phyloP scores from a whole-genome alignment of 2,329 filamentous ascomycete genomes.

The Microdochium paspali region DNA sequence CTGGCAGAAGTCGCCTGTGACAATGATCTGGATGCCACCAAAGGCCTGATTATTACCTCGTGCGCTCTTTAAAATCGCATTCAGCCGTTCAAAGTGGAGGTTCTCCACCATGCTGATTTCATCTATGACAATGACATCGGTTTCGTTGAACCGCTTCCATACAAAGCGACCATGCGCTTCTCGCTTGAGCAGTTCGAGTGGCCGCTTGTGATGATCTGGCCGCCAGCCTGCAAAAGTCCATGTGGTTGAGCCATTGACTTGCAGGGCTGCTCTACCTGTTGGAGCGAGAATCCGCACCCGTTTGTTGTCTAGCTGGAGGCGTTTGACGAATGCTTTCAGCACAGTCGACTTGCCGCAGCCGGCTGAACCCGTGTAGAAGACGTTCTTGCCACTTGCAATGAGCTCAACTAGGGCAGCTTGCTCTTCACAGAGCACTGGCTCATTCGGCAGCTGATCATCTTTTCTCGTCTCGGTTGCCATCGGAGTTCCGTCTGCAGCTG shows the following conservation, averaged over 20 bases:
- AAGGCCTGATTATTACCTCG: conserved; percentile 15
- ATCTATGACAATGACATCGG: conserved; percentile 52
- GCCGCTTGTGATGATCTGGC: conserved; percentile 31
- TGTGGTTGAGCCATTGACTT: conserved; percentile 45
- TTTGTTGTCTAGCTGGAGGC: conserved; percentile 22
- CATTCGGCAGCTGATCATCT: conserved; percentile 1
- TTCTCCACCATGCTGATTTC: conserved; percentile 59
- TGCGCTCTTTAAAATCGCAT: conserved; percentile 32
- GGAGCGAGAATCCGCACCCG: conserved; percentile 45
- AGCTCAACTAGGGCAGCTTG: conserved; percentile 38
- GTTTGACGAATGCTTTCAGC: conserved; percentile 34
- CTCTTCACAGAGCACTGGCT: conserved; percentile 31
- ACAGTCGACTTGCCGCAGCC: conserved; percentile 51
- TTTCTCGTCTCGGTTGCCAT: not conserved
- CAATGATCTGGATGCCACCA: conserved; percentile 43
- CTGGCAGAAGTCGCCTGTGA: conserved; percentile 53
- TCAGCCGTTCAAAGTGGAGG: conserved; percentile 40
- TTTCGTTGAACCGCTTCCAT: conserved; percentile 25
- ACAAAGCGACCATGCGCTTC: conserved; percentile 20
- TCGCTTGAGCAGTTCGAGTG: conserved; percentile 22
- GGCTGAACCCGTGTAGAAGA: conserved; percentile 57
- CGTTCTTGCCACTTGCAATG: conserved; percentile 40
- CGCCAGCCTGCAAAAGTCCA: conserved; percentile 50
- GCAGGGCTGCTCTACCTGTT: conserved; percentile 48
- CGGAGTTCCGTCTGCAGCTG: not conserved